phyloP scores from a whole-genome alignment of 2,329 filamentous ascomycete genomes.

The Fusarium veterinarium region DNA sequence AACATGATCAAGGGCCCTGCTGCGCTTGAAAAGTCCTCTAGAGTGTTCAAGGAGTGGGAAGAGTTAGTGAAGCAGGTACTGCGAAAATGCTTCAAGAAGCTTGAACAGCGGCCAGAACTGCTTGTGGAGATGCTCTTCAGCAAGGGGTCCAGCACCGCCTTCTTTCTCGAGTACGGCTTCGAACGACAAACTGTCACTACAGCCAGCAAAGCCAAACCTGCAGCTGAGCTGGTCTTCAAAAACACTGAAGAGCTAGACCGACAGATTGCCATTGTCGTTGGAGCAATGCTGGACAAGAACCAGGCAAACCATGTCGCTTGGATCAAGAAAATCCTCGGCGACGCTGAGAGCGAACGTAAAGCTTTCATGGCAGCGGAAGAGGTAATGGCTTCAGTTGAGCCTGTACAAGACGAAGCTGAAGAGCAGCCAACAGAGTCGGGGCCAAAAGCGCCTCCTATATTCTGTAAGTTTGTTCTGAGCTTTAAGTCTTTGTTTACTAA shows the following conservation, averaged over 20 bases:
- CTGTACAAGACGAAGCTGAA: conserved; percentile 49
- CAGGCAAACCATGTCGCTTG: conserved; percentile 82
- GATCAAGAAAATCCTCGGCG: conserved; percentile 78
- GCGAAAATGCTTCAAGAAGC: conserved; percentile 82
- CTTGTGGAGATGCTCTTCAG: conserved; percentile 95
- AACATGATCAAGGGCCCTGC: conserved; percentile 92
- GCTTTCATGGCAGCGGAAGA: conserved; percentile 81
- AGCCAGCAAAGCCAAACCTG: conserved; percentile 71
- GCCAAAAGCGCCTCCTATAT: conserved; percentile 47
- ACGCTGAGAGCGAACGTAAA: conserved; percentile 77
- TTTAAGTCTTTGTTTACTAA: conserved; percentile 42
- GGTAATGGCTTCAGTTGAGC: conserved; percentile 60
- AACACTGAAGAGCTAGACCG: conserved; percentile 74
- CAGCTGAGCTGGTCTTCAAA: conserved; percentile 86
- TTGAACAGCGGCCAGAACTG: conserved; percentile 85
- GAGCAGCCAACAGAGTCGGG: conserved; percentile 43
- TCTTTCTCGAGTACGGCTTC: conserved; percentile 90
- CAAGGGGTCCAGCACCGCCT: conserved; percentile 84
- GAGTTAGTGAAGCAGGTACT: conserved; percentile 88
- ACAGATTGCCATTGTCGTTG: conserved; percentile 83
- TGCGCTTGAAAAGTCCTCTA: conserved; percentile 73
- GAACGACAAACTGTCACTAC: conserved; percentile 81
- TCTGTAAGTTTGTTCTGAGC: conserved; percentile 46
- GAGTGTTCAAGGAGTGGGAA: conserved; percentile 89
- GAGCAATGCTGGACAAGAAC: conserved; percentile 82